These are phyloP conservation scores for Yamadazyma triangularis DNA, from an alignment of 1,139 yeast species.

Conservation along the genomic window DNA sequence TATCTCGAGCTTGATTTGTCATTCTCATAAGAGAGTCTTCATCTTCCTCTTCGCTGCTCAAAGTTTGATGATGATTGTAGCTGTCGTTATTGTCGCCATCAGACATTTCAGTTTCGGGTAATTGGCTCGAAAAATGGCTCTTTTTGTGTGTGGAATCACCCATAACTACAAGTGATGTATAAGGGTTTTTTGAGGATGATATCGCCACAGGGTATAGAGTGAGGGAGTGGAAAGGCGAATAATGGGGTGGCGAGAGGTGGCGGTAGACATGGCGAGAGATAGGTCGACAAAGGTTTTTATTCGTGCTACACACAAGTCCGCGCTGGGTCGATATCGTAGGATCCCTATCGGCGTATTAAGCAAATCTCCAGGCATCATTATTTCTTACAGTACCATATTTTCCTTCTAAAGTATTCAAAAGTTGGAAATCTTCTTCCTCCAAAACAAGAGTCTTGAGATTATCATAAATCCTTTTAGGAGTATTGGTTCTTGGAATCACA, in stretches of 20 bases:
- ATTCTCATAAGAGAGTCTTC: constrained; percentile 53
- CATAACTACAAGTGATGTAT: too few relatives aligned
- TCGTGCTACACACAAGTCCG: constrained; percentile 46
- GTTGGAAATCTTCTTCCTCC: constrained; percentile 48
- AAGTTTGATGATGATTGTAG: constrained; percentile 70
- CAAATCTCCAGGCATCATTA: constrained; percentile 8
- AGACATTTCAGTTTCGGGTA: constrained; percentile 72
- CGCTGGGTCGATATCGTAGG: constrained; percentile 1
- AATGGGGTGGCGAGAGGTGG: too few relatives aligned
- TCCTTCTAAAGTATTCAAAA: constrained; percentile 38
- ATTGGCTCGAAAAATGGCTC: too few relatives aligned
- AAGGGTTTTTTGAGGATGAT: too few relatives aligned
- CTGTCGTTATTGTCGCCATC: constrained; percentile 69
- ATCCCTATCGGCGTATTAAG: too few relatives aligned
- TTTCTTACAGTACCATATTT: constrained; percentile 32
- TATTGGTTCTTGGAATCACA: constrained; percentile 69
- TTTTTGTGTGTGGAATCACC: too few relatives aligned
- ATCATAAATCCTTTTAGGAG: constrained; percentile 50
- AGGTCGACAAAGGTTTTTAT: too few relatives aligned
- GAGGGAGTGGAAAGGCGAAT: too few relatives aligned
- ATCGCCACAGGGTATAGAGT: too few relatives aligned
- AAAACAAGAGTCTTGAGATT: constrained; percentile 53
- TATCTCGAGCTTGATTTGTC: constrained; percentile 42
- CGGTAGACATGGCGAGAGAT: too few relatives aligned
- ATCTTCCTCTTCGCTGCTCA: constrained; percentile 63